Base-by-base conservation (phyloP, 2,329 filamentous ascomycete genomes). In the Dactylonectria estremocensis region DNA sequence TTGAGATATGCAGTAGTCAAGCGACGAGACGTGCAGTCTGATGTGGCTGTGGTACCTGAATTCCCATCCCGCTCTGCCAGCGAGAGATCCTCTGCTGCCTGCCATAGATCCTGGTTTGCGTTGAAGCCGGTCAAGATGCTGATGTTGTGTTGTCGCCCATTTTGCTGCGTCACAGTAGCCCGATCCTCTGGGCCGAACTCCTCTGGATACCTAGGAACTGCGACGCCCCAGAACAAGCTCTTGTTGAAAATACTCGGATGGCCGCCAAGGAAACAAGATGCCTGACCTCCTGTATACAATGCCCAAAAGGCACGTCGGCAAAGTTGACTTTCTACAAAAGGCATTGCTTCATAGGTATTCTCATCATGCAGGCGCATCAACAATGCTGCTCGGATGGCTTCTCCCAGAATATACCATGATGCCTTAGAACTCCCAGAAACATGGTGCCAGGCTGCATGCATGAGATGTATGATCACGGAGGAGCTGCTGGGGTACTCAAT, bases 81-180 rank as follows among this genome's bases (percentile, higher is more conserved):
- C n/a, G 18, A 24, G 45, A 48, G 45, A 24, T 18, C n/a, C 45
- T 48, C 45, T 48, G 45, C 45, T 48, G 45, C 45, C 45, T 11
- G 45, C 45, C 45, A 48, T 18, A 48, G 45, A 18, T 18, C 22
- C 45, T 48, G 45, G 45, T 48, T 48, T 24, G 45, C 45, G 45
- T 48, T 48, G 45, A 48, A 48, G 45, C 45, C 45, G 45, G n/a
- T 24, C 45, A 48, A 20, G 45, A 48, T 48, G 45, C 45, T 48
- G n/a, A 48, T 48, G 35, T 37, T 37, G 35, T 37, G 35, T 37
- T 37, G 35, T 37, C 35, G 35, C 35, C 35, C 35, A 37, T 37
- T 37, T 37, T 37, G 35, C 5, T 37, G 35, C 35, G 35, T 37
- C 35, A 37, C 35, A 37, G 35, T 37, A 37, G 35, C 35, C 35